Percentiles rank a stretch among this genome's conserved stretches.
These are phyloP conservation scores for Trichoderma sp. DNA, from an alignment of 2,329 filamentous ascomycete genomes.

Conservation along the genomic window DNA sequence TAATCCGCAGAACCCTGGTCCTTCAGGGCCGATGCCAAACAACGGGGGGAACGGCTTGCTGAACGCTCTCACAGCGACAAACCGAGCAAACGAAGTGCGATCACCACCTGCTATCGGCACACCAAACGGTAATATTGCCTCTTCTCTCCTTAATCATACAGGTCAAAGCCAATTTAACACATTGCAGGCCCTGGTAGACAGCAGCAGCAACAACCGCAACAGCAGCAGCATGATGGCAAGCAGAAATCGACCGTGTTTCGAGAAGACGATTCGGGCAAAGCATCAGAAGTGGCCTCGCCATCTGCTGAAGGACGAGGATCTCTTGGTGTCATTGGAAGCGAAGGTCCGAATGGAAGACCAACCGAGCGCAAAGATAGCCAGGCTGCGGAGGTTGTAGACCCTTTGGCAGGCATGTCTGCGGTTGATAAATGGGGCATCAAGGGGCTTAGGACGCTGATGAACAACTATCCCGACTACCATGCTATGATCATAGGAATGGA, in stretches of 20 bases:
- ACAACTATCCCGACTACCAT: slow-evolving; percentile 62
- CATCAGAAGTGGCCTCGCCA: slow-evolving; percentile 36
- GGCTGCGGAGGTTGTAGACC: slow-evolving; percentile 50
- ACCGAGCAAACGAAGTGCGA: slow-evolving; percentile 47
- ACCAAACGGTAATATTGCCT: slow-evolving; percentile 23
- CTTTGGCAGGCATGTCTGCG: slow-evolving; percentile 59
- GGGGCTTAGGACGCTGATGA: slow-evolving; percentile 61
- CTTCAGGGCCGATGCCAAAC: slow-evolving; percentile 37
- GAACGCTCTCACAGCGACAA: slow-evolving; percentile 62
- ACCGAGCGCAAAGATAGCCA: slow-evolving; percentile 45
- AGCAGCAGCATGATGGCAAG: slow-evolving; percentile 43
- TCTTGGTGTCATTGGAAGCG: slow-evolving; percentile 49
- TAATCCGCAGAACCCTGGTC: slow-evolving; percentile 44
- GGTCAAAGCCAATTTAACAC: not conserved
- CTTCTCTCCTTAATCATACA: not conserved
- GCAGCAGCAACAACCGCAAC: not conserved
- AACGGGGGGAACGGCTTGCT: slow-evolving; percentile 60
- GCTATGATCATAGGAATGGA: slow-evolving; percentile 61
- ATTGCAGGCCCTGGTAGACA: not conserved
- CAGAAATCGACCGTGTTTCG: slow-evolving; percentile 42
- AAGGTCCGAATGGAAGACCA: slow-evolving; percentile 38
- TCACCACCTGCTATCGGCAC: slow-evolving; percentile 46
- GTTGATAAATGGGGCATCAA: slow-evolving; percentile 65
- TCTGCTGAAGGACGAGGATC: slow-evolving; percentile 40
- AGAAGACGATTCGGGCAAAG: slow-evolving; percentile 41